Conservation (phyloP, 2,329 filamentous ascomycete species). For the Endoconidiophora polonica region DNA sequence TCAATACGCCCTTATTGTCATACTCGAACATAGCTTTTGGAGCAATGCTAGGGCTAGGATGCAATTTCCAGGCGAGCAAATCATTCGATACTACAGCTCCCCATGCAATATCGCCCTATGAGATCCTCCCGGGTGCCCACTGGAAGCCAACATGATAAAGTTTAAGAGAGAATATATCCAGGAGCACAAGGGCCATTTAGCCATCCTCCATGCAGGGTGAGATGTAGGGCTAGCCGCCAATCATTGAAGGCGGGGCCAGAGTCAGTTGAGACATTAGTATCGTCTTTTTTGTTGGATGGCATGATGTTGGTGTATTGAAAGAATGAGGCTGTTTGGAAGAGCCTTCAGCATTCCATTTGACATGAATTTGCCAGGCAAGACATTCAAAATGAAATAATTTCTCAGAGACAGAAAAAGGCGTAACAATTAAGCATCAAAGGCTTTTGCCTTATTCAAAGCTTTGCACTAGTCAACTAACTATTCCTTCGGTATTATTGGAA, state of each 20-base stretch:
- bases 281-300: conserved; percentile 15
- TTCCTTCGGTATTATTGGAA: too few relatives aligned
- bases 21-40: neutral
- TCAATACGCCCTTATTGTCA: conserved; percentile 1
- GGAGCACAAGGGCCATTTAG: conserved; percentile 4
- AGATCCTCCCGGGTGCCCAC: neutral
- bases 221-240: conserved; percentile 22
- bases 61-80: neutral
- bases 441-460: too few relatives aligned
- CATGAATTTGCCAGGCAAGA: too few relatives aligned
- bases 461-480: too few relatives aligned
- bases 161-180: neutral
- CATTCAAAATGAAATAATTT: too few relatives aligned
- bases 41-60: neutral
- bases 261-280: neutral
- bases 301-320: too few relatives aligned
- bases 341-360: too few relatives aligned
- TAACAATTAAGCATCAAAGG: too few relatives aligned
- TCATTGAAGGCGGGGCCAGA: conserved; percentile 19
- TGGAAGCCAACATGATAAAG: neutral
- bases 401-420: too few relatives aligned
- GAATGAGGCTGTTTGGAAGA: too few relatives aligned
- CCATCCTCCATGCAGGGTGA: conserved; percentile 16
- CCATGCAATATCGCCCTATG: neutral
- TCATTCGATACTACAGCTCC: neutral